phyloP scores from a whole-genome alignment of 2,329 filamentous ascomycete genomes.

The Diaporthe australafricana region DNA sequence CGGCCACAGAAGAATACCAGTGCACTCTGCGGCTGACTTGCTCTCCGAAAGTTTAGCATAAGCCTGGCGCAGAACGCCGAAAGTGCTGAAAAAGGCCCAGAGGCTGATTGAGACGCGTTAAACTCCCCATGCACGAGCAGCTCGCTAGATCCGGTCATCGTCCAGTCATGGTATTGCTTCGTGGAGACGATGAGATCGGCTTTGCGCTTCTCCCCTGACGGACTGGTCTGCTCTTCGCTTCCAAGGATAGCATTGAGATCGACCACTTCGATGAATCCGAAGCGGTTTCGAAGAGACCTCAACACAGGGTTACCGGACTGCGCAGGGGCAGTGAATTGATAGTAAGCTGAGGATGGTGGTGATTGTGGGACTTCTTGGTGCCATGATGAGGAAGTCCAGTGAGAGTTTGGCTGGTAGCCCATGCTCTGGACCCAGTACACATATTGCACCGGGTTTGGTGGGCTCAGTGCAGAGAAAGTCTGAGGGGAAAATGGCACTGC shows the following conservation, averaged over 20 bases:
- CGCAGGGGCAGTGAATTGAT: neutral
- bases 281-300: neutral
- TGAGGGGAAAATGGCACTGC: neutral
- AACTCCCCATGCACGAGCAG: neutral
- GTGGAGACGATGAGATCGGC: constrained; percentile 2
- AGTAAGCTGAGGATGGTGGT: neutral
- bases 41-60: neutral
- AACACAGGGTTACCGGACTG: neutral
- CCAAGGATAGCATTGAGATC: neutral
- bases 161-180: neutral
- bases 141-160: neutral
- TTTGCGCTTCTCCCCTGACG: neutral
- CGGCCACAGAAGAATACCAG: constrained; percentile 3
- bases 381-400: neutral
- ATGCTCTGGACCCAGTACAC: neutral
- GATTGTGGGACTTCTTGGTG: neutral
- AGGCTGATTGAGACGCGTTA: neutral
- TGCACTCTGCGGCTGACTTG: neutral
- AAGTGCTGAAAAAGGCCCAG: neutral
- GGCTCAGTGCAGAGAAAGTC: neutral
- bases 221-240: neutral
- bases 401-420: neutral
- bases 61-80: neutral
- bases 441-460: neutral
- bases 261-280: neutral